Base-by-base conservation (phyloP, 1,139 yeast species). In the Geotrichum phurueaensis region DNA sequence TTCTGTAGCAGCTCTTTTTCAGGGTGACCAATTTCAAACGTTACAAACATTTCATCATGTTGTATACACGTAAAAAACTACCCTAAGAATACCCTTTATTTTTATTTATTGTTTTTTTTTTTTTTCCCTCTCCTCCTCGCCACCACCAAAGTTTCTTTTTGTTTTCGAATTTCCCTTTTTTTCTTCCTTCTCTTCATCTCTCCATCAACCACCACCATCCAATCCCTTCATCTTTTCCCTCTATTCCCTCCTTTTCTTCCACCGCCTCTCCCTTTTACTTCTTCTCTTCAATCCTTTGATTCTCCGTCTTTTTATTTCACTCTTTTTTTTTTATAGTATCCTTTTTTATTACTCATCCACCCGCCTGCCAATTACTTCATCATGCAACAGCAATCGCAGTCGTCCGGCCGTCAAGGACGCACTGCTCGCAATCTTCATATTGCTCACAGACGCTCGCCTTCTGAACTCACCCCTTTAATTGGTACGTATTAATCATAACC, bases 391-490 rank as follows among this genome's bases (percentile, higher is more conserved):
- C 57, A 58, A 54, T 60, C 63, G 51, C 60, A 62, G 53, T 54
- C 58, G 52, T 51, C 62, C 15, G 51, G 54, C 53, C 57, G 58
- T 25, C 62, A 56, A 47, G 61, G 61, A 20, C 57, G 66, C 33
- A 66, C 65, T 43, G 68, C 66, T 51, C 68, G 71, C 58, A 70
- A 73, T 58, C 67, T 92, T 66, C 96, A 90, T 75, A 91, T 92
- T 67, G 98, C 98, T 29, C 98, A 92, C 71, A 82, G 98, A 70
- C 82, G 97, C 64, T 88, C 97, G 3, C 97, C 97, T 27, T 85
- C 94, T 67, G 99, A 94, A 73, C 80, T 94, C 73, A 92, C 98
- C n/a, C 89, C 89, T 62, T 79, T 94, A 65, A 92, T 94, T 96
- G 85, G 81, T 78, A 78, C 67, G 80, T 77, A 66, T 56, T 59